phyloP scores from a whole-genome alignment of 495 filamentous ascomycete genomes.

The Halenospora varia region DNA sequence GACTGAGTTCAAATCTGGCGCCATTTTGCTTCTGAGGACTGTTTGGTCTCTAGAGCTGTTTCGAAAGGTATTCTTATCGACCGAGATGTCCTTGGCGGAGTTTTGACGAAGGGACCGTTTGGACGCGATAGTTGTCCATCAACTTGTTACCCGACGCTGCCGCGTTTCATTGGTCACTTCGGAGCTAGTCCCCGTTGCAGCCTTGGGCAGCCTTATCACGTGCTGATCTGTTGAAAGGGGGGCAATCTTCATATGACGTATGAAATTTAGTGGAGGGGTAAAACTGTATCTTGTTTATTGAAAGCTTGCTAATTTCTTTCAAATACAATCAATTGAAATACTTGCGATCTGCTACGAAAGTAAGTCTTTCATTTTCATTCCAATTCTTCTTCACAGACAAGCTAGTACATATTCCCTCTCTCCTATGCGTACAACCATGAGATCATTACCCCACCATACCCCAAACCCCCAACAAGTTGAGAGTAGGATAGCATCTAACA shows the following conservation, averaged over 20 bases:
- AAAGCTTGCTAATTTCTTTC: too few relatives aligned
- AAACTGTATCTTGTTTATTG: background rate
- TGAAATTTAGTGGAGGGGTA: background rate
- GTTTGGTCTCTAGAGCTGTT: background rate
- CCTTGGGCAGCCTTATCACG: background rate
- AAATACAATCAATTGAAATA: too few relatives aligned
- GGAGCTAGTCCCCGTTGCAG: too few relatives aligned
- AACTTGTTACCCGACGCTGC: background rate
- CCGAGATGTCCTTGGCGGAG: background rate
- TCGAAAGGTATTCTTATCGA: background rate
- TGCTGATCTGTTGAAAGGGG: background rate
- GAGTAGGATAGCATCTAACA: background rate
- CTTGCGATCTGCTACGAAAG: constrained; percentile 5
- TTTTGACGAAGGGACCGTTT: background rate
- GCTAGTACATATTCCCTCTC: too few relatives aligned
- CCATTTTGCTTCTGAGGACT: constrained; percentile 30
- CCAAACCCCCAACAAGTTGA: background rate
- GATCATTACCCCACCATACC: background rate
- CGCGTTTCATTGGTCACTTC: background rate
- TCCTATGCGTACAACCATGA: too few relatives aligned
- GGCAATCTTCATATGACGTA: background rate
- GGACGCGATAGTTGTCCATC: too few relatives aligned
- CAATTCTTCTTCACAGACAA: too few relatives aligned
- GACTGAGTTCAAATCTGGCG: constrained; percentile 53
- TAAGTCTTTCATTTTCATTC: constrained; percentile 4